These are phyloP conservation scores for Pyrus pyrifolia DNA, from an alignment of 306 rosid genomes.

Conservation along the genomic window DNA sequence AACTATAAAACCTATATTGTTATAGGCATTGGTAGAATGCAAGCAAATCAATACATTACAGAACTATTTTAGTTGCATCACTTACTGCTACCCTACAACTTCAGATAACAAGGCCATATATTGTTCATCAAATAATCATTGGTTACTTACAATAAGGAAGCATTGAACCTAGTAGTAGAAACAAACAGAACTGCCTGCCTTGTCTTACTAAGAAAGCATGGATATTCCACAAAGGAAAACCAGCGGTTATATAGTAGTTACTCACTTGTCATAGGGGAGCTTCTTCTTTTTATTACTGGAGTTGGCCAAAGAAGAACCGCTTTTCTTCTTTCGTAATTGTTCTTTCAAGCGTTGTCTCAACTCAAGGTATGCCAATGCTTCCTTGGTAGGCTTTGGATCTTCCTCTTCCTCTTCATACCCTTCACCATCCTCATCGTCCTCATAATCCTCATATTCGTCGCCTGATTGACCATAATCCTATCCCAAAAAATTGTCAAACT, in stretches of 20 bases:
- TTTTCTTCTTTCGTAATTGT: constrained; percentile 45
- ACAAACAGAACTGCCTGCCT: not conserved
- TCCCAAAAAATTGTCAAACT: not conserved
- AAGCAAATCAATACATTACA: not conserved
- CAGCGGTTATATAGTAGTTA: not conserved
- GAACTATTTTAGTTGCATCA: not conserved
- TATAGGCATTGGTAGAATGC: no score
- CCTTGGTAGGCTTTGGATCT: constrained; percentile 59
- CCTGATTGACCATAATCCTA: constrained; percentile 29
- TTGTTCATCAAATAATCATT: not conserved
- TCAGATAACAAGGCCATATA: not conserved
- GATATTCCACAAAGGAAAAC: not conserved
- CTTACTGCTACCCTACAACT: not conserved
- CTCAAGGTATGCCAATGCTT: constrained; percentile 60
- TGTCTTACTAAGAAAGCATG: not conserved
- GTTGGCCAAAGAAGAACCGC: constrained; percentile 26
- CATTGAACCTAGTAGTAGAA: not conserved
- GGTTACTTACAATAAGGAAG: not conserved
- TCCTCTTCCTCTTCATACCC: constrained; percentile 43
- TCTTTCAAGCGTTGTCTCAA: constrained; percentile 73
- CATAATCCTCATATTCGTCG: constrained; percentile 54
- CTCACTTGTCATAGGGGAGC: constrained; percentile 73
- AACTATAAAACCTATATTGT: not conserved
- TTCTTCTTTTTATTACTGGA: constrained; percentile 38
- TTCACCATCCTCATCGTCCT: constrained; percentile 43